Evolutionary conservation across 2,329 filamentous ascomycete species (phyloP), one percentile per base, ranked within the genome.

Genomic region (Aspergillus proliferans): DNA sequence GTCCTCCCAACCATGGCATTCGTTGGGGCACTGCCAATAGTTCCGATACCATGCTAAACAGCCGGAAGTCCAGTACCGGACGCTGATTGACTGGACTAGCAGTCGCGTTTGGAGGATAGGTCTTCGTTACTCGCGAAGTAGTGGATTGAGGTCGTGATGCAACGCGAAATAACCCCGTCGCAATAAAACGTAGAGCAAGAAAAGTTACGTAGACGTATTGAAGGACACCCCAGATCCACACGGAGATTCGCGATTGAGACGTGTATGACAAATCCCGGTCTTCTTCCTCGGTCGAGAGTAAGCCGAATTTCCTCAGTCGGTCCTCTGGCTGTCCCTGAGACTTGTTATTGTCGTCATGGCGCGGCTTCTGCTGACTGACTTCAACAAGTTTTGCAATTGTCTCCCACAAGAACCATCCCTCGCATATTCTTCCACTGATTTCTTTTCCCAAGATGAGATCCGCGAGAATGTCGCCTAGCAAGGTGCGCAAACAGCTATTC

Each of bases 361-460:
- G 28, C 15, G 44, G 21, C 34, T 58, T 51, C 40, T 53, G 50
- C 10, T 55, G 47, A 58, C 68, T 68, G 54, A 78, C 65, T 52
- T 77, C 76, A 51, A 81, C 78, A 52, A 86, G 70, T 64, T 92
- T 94, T 57, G 84, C 86, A 52, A 95, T 80, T 50, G 82, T 79
- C 66, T 95, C 90, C 82, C 86, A 95, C 57, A 97, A 70, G 62
- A 96, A 80, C 88, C 88, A 94, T 21, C 88, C 87, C 70, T 97
- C 85, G 58, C 87, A 89, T 38, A 87, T 78, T 66, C 86, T 94
- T 61, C 85, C 87, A 60, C 84, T 83, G 59, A 96, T 77, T 50
- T 86, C 80, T 58, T 88, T 90, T 53, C 88, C 88, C 55, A 98
- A 77, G 53, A 97, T 88, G 66, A 95, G 83, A 69, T 96, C 90